Conservation (phyloP, 2,329 filamentous ascomycete species). For the Diaporthe capsici region DNA sequence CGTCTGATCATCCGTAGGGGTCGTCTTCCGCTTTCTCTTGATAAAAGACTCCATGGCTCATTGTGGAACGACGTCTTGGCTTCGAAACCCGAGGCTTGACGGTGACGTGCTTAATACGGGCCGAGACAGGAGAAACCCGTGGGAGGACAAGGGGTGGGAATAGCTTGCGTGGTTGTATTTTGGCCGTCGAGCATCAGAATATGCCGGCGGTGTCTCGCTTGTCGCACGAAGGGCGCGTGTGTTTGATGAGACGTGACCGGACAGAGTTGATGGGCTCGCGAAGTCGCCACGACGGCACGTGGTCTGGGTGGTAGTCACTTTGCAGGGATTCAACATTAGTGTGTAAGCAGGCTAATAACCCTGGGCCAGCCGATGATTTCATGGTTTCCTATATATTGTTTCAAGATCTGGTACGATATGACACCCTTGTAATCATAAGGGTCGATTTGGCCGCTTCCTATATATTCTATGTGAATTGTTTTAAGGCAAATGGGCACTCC, state of each 20-base stretch:
- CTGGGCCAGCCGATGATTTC: too few relatives aligned
- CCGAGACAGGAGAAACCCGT: not conserved
- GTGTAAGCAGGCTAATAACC: not conserved
- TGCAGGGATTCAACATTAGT: not conserved
- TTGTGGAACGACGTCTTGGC: not conserved
- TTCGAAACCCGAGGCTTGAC: not conserved
- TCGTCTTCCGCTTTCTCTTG: conserved; percentile 65
- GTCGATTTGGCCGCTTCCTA: not conserved
- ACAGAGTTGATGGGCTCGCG: not conserved
- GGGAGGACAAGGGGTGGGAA: too few relatives aligned
- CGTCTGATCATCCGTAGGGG: conserved; percentile 45
- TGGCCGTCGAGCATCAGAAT: conserved; percentile 2
- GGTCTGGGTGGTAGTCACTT: not conserved
- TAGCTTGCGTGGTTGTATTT: not conserved
- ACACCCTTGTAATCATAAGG: not conserved
- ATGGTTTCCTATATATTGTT: too few relatives aligned
- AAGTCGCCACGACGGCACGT: conserved; percentile 41
- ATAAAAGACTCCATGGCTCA: conserved; percentile 71
- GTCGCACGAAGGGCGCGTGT: conserved; percentile 33
- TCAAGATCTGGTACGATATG: not conserved
- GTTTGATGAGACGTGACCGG: not conserved
- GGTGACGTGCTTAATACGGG: not conserved
- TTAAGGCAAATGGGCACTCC: not conserved
- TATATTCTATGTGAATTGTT: not conserved
- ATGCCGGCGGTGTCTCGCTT: not conserved